Base-by-base conservation (phyloP, 2,329 filamentous ascomycete species). In the Pseudonectria buxi region DNA sequence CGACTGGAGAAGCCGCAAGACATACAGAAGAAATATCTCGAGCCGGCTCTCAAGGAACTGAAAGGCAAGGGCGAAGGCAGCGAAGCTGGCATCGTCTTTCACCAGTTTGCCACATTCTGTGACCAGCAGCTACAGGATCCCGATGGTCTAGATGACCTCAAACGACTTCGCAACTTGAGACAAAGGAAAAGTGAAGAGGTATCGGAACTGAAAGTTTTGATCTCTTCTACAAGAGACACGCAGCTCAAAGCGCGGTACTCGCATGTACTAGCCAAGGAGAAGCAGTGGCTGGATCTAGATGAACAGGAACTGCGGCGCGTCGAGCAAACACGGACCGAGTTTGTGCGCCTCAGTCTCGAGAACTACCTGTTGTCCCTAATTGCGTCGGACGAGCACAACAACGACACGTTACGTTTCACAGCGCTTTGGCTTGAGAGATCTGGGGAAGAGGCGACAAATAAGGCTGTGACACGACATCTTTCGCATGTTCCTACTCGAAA, bases 51-150 rank as follows among this genome's bases (percentile, higher is more conserved):
- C 18, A 81, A 80, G 46, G 86, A 94, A 53, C 68, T 98, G 7
- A 83, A 78, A 49, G 80, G 79, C 2, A 73, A 75, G 30, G 72
- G 64, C 5, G 72, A 79, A 35, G 83, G 84, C 2, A 69, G 74
- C 29, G 85, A 90, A 41, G 85, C 89, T 3, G 88, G 89, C 1
- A 75, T 86, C 46, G 92, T 96, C 1, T 95, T 88, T 52, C 88
- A 95, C 56, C 86, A 94, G 51, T 96, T 96, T 58, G 92, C 94
- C 16, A 76, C 81, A 33, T 98, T 98, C 57, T 98, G 94, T 53
- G 90, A 98, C 56, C 81, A 88, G 52, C 92, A 98, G 57, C 69
- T 98, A 9, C 85, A 95, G 51, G 90, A 90, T 53, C 76, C 83
- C 1, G 87, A 94, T 49, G 79, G 82, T 24, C 65, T 89, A 2